Evolutionary conservation across 306 rosid genomes (phyloP).

Genomic region (Hippophae gyantsensis): DNA sequence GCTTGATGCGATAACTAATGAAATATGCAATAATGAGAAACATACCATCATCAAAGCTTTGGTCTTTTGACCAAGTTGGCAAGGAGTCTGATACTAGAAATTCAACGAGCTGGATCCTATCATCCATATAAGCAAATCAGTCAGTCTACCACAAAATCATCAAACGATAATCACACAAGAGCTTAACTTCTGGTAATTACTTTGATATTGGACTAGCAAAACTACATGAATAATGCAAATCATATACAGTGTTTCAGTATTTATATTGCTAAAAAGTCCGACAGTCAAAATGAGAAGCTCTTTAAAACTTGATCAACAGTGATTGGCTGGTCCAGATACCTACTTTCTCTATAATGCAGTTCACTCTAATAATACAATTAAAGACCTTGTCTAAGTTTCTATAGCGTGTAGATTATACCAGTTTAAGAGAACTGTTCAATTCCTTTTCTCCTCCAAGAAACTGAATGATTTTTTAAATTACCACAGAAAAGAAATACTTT

Average conservation of each 20-base stretch:
- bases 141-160: background rate
- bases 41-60: constrained; percentile 55
- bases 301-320: background rate
- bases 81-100: constrained; percentile 70
- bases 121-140: constrained; percentile 21
- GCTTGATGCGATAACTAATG: background rate
- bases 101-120: constrained; percentile 86
- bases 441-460: background rate
- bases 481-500: constrained; percentile 4
- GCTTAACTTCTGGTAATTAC: background rate
- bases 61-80: constrained; percentile 55
- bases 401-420: background rate
- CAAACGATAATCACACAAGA: background rate
- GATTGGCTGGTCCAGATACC: background rate
- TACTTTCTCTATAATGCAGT: background rate
- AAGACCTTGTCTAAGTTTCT: background rate
- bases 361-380: background rate
- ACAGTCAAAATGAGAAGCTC: background rate
- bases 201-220: background rate
- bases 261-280: too few relatives aligned
- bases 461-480: background rate
- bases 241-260: too few relatives aligned
- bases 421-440: background rate
- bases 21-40: constrained; percentile 9
- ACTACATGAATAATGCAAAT: background rate